phyloP scores from a whole-genome alignment of 2,329 filamentous ascomycete genomes.

The Talaromyces sp. region DNA sequence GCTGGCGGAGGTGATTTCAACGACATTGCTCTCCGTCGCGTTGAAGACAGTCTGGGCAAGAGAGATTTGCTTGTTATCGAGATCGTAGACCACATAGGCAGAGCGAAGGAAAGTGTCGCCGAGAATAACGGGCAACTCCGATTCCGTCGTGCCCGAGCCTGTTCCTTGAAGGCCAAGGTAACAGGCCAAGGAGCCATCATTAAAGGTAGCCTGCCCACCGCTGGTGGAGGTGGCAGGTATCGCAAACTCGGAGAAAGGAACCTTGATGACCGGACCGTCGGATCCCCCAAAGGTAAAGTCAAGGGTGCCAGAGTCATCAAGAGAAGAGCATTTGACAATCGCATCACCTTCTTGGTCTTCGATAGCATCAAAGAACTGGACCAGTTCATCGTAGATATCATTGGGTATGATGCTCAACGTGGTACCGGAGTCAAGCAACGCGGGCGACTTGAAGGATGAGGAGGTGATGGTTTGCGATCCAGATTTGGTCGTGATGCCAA shows the following conservation, averaged over 20 bases:
- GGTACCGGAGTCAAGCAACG: slow-evolving; percentile 72
- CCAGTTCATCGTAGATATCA: slow-evolving; percentile 53
- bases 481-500: slow-evolving; percentile 30
- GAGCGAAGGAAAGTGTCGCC: slow-evolving; percentile 72
- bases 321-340: slow-evolving; percentile 37
- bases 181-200: slow-evolving; percentile 45
- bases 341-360: slow-evolving; percentile 28
- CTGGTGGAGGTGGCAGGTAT: slow-evolving; percentile 52
- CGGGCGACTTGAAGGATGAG: slow-evolving; percentile 42
- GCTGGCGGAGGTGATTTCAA: slow-evolving; percentile 15
- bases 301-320: slow-evolving; percentile 42
- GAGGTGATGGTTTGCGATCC: slow-evolving; percentile 27
- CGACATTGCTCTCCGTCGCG: slow-evolving; percentile 18
- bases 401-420: slow-evolving; percentile 67
- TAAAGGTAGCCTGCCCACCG: slow-evolving; percentile 40
- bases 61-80: slow-evolving; percentile 65
- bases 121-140: slow-evolving; percentile 52
- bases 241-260: slow-evolving; percentile 52
- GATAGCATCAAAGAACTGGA: slow-evolving; percentile 38
- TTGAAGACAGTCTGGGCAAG: slow-evolving; percentile 64
- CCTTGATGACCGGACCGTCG: slow-evolving; percentile 25
- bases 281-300: slow-evolving; percentile 53
- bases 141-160: slow-evolving; percentile 24
- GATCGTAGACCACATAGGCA: slow-evolving; percentile 69
- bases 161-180: slow-evolving; percentile 62